Conservation (phyloP, 805 yeast species). For the Wickerhamomyces kurtzmanii region DNA sequence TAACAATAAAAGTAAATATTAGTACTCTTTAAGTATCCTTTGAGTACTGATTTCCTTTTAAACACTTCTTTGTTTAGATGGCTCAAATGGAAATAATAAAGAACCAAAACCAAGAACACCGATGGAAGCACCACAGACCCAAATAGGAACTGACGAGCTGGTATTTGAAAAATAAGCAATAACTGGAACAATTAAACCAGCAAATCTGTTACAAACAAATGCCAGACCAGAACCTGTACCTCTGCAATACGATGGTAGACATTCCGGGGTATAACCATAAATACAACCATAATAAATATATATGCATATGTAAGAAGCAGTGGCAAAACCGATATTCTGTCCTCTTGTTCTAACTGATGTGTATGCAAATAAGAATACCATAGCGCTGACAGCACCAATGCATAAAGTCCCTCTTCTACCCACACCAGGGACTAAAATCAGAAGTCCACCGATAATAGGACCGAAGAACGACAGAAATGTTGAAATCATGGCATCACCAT, state of each 20-base stretch:
- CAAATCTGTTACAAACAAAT: conserved; percentile 40
- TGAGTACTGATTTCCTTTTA: too few relatives aligned
- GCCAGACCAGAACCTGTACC: conserved; percentile 56
- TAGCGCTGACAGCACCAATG: conserved; percentile 40
- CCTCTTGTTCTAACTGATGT: conserved; percentile 46
- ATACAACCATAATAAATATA: conserved; percentile 47
- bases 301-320: conserved; percentile 37
- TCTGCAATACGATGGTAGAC: conserved; percentile 39
- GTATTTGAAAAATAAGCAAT: conserved; percentile 33
- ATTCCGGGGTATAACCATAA: conserved; percentile 61
- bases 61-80: conserved; percentile 26
- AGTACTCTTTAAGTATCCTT: too few relatives aligned
- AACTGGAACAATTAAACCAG: conserved; percentile 51
- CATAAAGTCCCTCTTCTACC: conserved; percentile 52
- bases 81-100: conserved; percentile 39
- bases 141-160: conserved; percentile 48
- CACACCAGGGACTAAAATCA: conserved; percentile 16
- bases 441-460: conserved; percentile 35
- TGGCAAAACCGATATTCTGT: conserved; percentile 39
- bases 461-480: conserved; percentile 37
- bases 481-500: conserved; percentile 36
- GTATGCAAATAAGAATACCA: conserved; percentile 51
- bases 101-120: conserved; percentile 36
- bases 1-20: too few relatives aligned
- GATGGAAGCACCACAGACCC: conserved; percentile 49